phyloP scores from a whole-genome alignment of 306 rosid genomes.

The Albizia julibrissin region DNA sequence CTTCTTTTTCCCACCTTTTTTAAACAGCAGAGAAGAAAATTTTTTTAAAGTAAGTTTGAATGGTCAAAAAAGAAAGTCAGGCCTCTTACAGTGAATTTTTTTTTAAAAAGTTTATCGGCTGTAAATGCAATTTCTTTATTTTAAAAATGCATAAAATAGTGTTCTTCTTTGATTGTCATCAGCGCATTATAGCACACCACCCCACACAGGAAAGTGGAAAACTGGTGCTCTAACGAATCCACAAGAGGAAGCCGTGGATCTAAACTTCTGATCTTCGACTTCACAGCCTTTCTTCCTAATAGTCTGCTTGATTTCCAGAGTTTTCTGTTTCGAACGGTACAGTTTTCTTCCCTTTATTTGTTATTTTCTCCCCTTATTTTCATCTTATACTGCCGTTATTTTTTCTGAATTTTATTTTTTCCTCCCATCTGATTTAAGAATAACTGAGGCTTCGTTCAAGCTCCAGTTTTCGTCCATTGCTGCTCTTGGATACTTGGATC shows the following conservation, averaged over 20 bases:
- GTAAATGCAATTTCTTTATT: not conserved
- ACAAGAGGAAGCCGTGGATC: conserved; percentile 45
- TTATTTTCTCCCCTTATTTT: not conserved
- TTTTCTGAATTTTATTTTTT: not conserved
- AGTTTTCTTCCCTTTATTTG: not conserved
- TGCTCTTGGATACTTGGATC: conserved; percentile 32
- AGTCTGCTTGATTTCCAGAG: conserved; percentile 27
- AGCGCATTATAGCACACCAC: conserved; percentile 54
- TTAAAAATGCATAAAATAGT: conserved; percentile 1
- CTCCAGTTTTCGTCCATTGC: not conserved
- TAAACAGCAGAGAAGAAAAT: not conserved
- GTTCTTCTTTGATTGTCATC: conserved; percentile 61
- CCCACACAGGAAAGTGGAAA: conserved; percentile 42
- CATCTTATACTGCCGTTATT: not conserved
- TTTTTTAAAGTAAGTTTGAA: conserved; percentile 38
- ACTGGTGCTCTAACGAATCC: conserved; percentile 38
- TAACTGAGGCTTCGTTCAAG: not conserved
- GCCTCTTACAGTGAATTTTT: not conserved
- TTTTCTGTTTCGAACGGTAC: conserved; percentile 41
- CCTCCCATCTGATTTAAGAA: not conserved
- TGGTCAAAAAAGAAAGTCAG: conserved; percentile 46
- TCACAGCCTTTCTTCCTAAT: not conserved
- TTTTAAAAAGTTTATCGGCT: not conserved
- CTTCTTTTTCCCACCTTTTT: conserved; percentile 7
- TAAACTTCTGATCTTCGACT: conserved; percentile 27